Conservation (phyloP, 495 filamentous ascomycete species). For the Aspergillus steynii region DNA sequence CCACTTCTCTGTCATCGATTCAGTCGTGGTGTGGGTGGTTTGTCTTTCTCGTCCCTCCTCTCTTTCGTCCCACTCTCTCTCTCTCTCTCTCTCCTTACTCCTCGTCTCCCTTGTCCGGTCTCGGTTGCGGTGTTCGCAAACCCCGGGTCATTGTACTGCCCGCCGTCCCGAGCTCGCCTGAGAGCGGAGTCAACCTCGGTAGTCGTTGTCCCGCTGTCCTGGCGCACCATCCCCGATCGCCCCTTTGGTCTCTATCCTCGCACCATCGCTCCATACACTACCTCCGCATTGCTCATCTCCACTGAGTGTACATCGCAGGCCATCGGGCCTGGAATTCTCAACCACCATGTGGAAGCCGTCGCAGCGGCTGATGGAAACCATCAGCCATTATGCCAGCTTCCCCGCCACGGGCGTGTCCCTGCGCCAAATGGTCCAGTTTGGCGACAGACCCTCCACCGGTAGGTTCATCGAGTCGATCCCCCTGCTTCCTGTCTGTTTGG, state of each 20-base stretch:
- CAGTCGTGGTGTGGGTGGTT: neutral
- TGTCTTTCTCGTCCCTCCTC: neutral
- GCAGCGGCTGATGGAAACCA: constrained; percentile 93
- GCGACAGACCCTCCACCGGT: constrained; percentile 87
- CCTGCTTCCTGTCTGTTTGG: neutral
- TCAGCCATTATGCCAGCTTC: constrained; percentile 97
- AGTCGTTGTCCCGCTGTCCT: constrained; percentile 6
- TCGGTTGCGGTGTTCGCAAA: neutral
- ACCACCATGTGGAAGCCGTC: constrained; percentile 84
- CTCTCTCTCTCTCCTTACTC: constrained; percentile 2
- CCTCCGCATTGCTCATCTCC: neutral
- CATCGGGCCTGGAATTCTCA: constrained; percentile 29
- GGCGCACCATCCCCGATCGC: neutral
- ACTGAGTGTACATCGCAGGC: constrained; percentile 20
- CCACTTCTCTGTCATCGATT: neutral
- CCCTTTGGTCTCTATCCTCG: neutral
- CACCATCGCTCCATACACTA: neutral
- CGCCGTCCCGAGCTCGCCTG: constrained; percentile 4
- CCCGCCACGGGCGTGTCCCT: constrained; percentile 95
- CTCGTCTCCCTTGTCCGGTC: neutral
- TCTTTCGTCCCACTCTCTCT: constrained; percentile 1
- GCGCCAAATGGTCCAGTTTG: constrained; percentile 99
- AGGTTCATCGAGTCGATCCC: constrained; percentile 21
- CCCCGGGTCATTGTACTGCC: constrained; percentile 4
- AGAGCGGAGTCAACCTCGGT: constrained; percentile 13